These are phyloP conservation scores for Sporothrix pseudoabietina DNA, from an alignment of 2,329 filamentous ascomycete species.

Conservation along the genomic window DNA sequence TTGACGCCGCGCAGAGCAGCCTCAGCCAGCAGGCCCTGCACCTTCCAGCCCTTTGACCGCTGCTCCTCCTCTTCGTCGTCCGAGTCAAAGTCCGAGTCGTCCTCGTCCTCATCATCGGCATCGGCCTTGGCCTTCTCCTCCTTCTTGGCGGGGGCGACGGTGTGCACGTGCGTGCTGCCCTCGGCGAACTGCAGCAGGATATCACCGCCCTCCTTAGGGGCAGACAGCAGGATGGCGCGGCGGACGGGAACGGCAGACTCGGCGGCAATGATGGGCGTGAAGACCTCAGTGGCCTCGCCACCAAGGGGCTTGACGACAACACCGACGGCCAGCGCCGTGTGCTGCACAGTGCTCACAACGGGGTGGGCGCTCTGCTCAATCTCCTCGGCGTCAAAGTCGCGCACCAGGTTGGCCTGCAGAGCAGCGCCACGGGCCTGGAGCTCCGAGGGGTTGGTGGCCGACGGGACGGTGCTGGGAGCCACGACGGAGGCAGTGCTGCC, in stretches of 20 bases:
- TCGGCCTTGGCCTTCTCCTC: slow-evolving; percentile 66
- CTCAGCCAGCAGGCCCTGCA: slow-evolving; percentile 80
- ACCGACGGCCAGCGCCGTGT: slow-evolving; percentile 85
- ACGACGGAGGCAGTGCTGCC: slow-evolving; percentile 75
- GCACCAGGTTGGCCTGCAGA: slow-evolving; percentile 90
- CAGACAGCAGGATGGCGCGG: slow-evolving; percentile 75
- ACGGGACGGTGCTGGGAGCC: slow-evolving; percentile 75
- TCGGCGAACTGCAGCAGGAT: slow-evolving; percentile 87
- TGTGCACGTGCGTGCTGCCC: slow-evolving; percentile 67
- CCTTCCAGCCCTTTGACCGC: slow-evolving; percentile 90
- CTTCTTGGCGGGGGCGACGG: slow-evolving; percentile 87
- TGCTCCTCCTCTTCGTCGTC: slow-evolving; percentile 83
- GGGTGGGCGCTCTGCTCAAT: slow-evolving; percentile 96
- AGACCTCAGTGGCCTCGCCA: slow-evolving; percentile 65
- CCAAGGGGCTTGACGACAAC: slow-evolving; percentile 66
- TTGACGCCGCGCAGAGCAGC: slow-evolving; percentile 80
- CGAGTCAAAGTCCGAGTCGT: slow-evolving; percentile 59
- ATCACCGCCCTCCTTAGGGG: slow-evolving; percentile 79
- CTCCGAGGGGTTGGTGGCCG: slow-evolving; percentile 91
- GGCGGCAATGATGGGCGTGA: slow-evolving; percentile 77
- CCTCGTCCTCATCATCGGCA: slow-evolving; percentile 64
- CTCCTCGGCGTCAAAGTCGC: slow-evolving; percentile 90
- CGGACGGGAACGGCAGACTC: slow-evolving; percentile 91
- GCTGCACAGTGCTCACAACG: slow-evolving; percentile 89
- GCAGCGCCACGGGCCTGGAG: slow-evolving; percentile 86